phyloP scores from a whole-genome alignment of 352 stramenopile species.

The Globisporangium uncinulatum region DNA sequence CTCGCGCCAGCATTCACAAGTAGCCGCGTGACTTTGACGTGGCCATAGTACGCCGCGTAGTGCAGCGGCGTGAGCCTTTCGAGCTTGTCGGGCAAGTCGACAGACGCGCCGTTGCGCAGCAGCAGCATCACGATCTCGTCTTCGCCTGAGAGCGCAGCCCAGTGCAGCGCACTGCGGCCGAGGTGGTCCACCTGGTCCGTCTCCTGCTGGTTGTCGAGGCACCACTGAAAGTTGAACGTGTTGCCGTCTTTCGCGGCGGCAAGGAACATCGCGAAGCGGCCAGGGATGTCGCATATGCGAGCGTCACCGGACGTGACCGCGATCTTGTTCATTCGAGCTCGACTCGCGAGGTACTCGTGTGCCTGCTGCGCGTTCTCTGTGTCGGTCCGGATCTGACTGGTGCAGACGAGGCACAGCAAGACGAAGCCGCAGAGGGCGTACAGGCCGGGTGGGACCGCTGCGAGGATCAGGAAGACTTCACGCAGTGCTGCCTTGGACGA shows the following conservation, averaged over 20 bases:
- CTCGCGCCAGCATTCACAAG: constrained; percentile 52
- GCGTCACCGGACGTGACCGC: constrained; percentile 34
- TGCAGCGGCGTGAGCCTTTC: constrained; percentile 62
- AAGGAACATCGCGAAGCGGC: constrained; percentile 60
- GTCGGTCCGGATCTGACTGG: constrained; percentile 42
- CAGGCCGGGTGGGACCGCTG: constrained; percentile 27
- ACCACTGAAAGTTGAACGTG: constrained; percentile 44
- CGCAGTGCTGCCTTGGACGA: constrained; percentile 21
- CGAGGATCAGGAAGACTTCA: constrained; percentile 36
- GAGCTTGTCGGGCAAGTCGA: constrained; percentile 53
- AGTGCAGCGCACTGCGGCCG: constrained; percentile 61
- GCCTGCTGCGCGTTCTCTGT: constrained; percentile 51
- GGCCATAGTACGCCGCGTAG: constrained; percentile 70
- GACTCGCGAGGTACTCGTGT: constrained; percentile 41
- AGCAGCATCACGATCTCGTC: constrained; percentile 58
- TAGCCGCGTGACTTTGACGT: constrained; percentile 62
- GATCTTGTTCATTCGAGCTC: constrained; percentile 43
- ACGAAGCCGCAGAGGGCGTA: constrained; percentile 32
- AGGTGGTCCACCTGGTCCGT: constrained; percentile 63
- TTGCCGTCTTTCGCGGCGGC: constrained; percentile 43
- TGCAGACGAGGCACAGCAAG: constrained; percentile 42
- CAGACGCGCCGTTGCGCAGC: constrained; percentile 58
- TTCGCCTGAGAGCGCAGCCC: constrained; percentile 42
- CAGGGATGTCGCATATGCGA: constrained; percentile 26
- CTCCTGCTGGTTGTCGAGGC: constrained; percentile 48